Evolutionary conservation across 306 rosid species (phyloP).

Genomic region (Fragaria nilgerrensis): DNA sequence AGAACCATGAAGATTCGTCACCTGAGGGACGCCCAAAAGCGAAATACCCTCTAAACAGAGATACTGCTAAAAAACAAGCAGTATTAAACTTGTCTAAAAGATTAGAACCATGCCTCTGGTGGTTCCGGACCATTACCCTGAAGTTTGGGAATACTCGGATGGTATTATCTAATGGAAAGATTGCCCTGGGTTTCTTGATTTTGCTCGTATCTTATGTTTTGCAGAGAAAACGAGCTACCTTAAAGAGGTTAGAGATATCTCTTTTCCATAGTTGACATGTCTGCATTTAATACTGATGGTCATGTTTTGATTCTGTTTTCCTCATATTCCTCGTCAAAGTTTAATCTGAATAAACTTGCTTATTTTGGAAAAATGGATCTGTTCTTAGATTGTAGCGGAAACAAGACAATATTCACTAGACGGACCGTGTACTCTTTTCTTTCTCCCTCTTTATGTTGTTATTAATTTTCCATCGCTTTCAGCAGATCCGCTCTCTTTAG

Average conservation of each 20-base stretch:
- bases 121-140: constrained; percentile 55
- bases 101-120: constrained; percentile 60
- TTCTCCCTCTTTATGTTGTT: constrained; percentile 60
- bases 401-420: constrained; percentile 41
- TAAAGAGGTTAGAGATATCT: constrained; percentile 50
- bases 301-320: not conserved
- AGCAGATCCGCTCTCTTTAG: constrained; percentile 82
- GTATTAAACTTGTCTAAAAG: constrained; percentile 50
- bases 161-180: constrained; percentile 57
- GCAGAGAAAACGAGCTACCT: constrained; percentile 50
- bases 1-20: constrained; percentile 30
- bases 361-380: not conserved
- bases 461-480: constrained; percentile 62
- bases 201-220: constrained; percentile 49
- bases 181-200: constrained; percentile 54
- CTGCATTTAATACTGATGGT: not conserved
- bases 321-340: not conserved
- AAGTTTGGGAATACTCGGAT: constrained; percentile 57
- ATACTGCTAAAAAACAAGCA: constrained; percentile 31
- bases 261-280: constrained; percentile 4
- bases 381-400: not conserved
- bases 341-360: not conserved
- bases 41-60: constrained; percentile 27
- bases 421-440: constrained; percentile 65
- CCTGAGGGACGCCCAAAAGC: constrained; percentile 28